Evolutionary conservation across 2,329 filamentous ascomycete genomes (phyloP).

Genomic region (Geosmithia morbida): DNA sequence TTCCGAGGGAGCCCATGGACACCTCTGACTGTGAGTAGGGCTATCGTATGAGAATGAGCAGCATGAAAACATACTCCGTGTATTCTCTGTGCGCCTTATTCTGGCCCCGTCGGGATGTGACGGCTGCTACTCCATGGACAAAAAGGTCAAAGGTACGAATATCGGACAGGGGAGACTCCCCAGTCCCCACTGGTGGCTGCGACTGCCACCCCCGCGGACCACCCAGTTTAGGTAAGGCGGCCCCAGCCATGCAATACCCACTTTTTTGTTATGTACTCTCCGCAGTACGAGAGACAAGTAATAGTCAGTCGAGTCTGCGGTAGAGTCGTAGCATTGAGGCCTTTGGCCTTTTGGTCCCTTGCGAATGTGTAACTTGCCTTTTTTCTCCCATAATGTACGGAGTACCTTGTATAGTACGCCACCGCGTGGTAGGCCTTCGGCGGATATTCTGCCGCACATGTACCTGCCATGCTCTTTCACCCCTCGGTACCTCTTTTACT

Average conservation of each 20-base stretch:
- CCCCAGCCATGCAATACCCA: background rate
- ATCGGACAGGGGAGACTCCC: constrained; percentile 1
- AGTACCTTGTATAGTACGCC: no score
- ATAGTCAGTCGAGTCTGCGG: background rate
- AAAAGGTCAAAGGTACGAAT: background rate
- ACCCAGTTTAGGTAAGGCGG: background rate
- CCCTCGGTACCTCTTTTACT: background rate
- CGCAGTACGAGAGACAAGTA: no score
- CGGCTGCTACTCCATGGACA: background rate
- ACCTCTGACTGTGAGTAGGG: no score
- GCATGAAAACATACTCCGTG: no score
- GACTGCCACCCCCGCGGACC: constrained; percentile 1
- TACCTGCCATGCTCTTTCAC: background rate
- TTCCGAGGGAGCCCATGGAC: background rate
- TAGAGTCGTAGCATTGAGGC: background rate
- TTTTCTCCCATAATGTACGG: no score
- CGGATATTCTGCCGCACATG: background rate
- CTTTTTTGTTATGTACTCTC: no score
- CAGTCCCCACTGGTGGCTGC: constrained; percentile 1
- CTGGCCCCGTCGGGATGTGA: background rate
- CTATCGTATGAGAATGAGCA: no score
- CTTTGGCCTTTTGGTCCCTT: no score
- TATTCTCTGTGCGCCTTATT: no score
- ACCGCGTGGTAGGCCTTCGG: background rate
- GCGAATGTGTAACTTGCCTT: no score